Base-by-base conservation (phyloP, 805 yeast genomes). In the Candida nitratophila region DNA sequence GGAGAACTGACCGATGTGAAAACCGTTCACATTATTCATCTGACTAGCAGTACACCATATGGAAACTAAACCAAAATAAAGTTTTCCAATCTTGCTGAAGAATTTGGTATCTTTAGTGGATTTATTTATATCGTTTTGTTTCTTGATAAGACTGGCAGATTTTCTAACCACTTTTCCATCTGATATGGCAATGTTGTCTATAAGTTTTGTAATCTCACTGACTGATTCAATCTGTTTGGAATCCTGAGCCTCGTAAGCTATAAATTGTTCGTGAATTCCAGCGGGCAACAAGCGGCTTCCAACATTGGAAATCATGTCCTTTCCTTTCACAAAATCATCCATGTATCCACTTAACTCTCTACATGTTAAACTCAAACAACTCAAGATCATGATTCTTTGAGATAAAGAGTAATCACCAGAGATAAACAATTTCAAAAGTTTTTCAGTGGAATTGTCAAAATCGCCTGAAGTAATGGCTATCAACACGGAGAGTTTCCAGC, bases 321-420 rank as follows among this genome's bases (percentile, higher is more conserved):
- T 62, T 14, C 66, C 66, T 39, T 43, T 59, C 2, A 71, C 59
- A n/a, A 70, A 70, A 0, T 58, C 68, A 56, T 83, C 91, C 4
- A 72, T 69, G 27, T 69, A 59, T 0, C 89, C 91, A 37, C 83
- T 67, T 10, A 89, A 66, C 49, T 85, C 88, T 47, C 96, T 63
- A 0, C 89, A 87, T 3, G 86, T 76, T 21, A 89, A 63, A 0
- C 90, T 82, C 12, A 87, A 56, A 0, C 86, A 66, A 4, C 90
- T 77, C 17, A 93, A 60, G 9, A 90, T 68, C 26, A 76, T 64
- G 64, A 90, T 69, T 40, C 98, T 63, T 47, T 83, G 90, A 48
- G 85, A 93, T 17, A 93, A 59, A 0, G 96, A 87, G 48, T 83
- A 78, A 55, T 91, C 99, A 0, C 90, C 89, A 0, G 73, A 69